These are phyloP conservation scores for Boletellus sp. DNA, from an alignment of 1,284 basidiomycete species.

Conservation along the genomic window DNA sequence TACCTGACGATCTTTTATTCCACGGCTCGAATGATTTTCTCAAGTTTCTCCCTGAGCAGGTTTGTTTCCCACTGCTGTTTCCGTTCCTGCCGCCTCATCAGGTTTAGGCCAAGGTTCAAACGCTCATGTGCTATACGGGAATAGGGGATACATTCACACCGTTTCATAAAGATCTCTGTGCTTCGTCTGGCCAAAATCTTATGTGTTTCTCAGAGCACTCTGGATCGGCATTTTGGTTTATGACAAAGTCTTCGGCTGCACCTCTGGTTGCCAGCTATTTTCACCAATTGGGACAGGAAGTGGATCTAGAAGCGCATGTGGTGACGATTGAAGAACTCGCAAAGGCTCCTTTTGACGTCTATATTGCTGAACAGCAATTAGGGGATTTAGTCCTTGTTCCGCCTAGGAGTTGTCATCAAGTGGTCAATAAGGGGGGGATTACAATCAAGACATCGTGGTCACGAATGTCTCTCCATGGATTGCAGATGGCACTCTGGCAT, in stretches of 20 bases:
- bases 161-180: slow-evolving; percentile 77
- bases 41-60: slow-evolving; percentile 45
- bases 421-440: slow-evolving; percentile 71
- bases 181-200: slow-evolving; percentile 74
- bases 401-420: slow-evolving; percentile 72
- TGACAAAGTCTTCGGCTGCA: slow-evolving; percentile 60
- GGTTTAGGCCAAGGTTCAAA: slow-evolving; percentile 55
- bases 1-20: slow-evolving; percentile 52
- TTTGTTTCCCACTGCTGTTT: slow-evolving; percentile 26
- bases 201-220: slow-evolving; percentile 71
- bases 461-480: slow-evolving; percentile 63
- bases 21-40: slow-evolving; percentile 52
- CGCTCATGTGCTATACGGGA: slow-evolving; percentile 77
- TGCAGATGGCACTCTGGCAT: slow-evolving; percentile 55
- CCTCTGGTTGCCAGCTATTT: slow-evolving; percentile 55
- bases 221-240: slow-evolving; percentile 78
- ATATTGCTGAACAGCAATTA: slow-evolving; percentile 62
- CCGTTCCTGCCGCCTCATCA: slow-evolving; percentile 8
- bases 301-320: slow-evolving; percentile 69
- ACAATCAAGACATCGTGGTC: slow-evolving; percentile 81
- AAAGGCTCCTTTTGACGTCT: slow-evolving; percentile 61
- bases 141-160: slow-evolving; percentile 74
- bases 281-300: slow-evolving; percentile 51
- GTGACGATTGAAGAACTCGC: slow-evolving; percentile 60
- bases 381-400: slow-evolving; percentile 79